Conservation (phyloP, 805 yeast species). For the Pichia cabralensis region DNA sequence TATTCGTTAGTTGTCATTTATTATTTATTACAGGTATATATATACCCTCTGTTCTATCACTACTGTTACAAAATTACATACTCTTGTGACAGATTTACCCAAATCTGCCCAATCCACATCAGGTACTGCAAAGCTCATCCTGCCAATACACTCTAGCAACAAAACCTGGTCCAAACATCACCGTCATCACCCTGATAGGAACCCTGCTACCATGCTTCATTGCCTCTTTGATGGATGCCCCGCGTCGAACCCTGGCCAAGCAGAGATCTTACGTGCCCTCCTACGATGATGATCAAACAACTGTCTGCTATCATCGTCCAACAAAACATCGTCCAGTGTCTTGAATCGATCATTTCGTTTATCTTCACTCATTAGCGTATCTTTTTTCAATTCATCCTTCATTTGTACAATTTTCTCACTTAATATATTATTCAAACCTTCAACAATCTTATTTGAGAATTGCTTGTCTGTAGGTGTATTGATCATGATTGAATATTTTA, state of each 20-base stretch:
- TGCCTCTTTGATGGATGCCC: slow-evolving; percentile 38
- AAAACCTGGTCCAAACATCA: no score
- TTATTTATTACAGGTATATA: neutral
- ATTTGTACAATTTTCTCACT: slow-evolving; percentile 19
- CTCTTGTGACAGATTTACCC: slow-evolving; percentile 18
- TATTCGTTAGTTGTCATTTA: no score
- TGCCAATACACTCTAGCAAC: no score
- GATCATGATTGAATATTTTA: slow-evolving; percentile 32
- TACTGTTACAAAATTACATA: slow-evolving; percentile 5
- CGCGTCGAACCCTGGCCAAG: slow-evolving; percentile 65
- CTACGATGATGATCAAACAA: no score
- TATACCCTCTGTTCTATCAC: neutral
- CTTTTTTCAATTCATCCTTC: slow-evolving; percentile 3
- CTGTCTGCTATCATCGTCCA: no score
- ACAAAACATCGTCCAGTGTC: no score
- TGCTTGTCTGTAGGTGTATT: slow-evolving; percentile 44
- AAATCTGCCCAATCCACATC: slow-evolving; percentile 22
- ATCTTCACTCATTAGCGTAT: slow-evolving; percentile 3
- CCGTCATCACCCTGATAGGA: neutral
- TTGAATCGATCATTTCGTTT: slow-evolving; percentile 1
- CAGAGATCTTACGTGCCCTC: slow-evolving; percentile 29
- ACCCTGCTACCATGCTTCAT: no score
- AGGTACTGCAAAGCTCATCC: slow-evolving; percentile 14
- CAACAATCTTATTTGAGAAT: slow-evolving; percentile 37
- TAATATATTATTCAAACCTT: slow-evolving; percentile 20